Evolutionary conservation across 2,329 filamentous ascomycete species (phyloP), one percentile per base, ranked within the genome.

Genomic region (Trematosphaeria pertusa): DNA sequence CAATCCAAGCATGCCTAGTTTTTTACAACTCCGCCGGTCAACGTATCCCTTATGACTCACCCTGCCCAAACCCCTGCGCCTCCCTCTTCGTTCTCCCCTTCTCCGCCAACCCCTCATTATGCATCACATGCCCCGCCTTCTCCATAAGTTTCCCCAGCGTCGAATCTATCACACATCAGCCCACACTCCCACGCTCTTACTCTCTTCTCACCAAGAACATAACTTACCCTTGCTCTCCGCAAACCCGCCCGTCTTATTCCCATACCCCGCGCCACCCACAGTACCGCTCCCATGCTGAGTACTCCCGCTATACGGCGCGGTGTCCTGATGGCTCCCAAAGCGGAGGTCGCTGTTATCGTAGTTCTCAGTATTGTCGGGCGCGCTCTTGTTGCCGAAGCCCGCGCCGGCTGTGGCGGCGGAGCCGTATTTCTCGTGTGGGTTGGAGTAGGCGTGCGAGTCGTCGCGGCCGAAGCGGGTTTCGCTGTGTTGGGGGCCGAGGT

Each of bases 61-160:
- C 34, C 26, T 48, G 36, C 17, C 50, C 53, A 26, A 54, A 52
- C 22, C 61, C 56, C 24, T 43, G 35, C 32, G 54, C 70, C 49
- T 77, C 75, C 40, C 81, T 75, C 77, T 79, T 83, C 58, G 69
- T 72, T 6, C 69, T 65, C 3, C 82, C 82, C 68, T 78, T 81
- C 55, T 77, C 67, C 43, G 72, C 72, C 10, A 84, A 46, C 33
- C 68, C 71, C 12, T 77, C 72, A 55, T 74, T 82, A 43, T 77
- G 68, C 51, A 86, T 56, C 38, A 79, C 57, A 10, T 69, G 65
- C 7, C 82, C 81, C 5, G 77, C 78, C 74, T 83, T 85, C 71
- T 86, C 81, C 66, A 85, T 71, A 18, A 85, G 46, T 70, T 82
- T 84, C 36, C 82, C 82, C 17, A 82, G 42, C 12, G 75, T 77